Percentiles rank a stretch among this genome's conserved stretches.
These are phyloP conservation scores for Salix brachista DNA, from an alignment of 345 rosid species.

Conservation along the genomic window DNA sequence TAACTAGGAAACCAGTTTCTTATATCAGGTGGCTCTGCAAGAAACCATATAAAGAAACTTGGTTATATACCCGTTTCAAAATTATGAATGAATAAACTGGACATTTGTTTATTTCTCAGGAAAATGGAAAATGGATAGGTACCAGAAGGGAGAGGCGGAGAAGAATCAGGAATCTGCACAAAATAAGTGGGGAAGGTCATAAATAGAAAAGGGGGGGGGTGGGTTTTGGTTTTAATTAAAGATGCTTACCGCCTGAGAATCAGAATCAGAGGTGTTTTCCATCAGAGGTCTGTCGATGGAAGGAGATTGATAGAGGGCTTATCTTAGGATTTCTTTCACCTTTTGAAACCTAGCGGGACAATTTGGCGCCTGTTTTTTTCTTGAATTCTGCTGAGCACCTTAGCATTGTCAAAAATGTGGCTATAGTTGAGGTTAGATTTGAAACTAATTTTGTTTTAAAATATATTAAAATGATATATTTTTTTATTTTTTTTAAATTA, in stretches of 20 bases:
- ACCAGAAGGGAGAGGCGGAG: slow-evolving; percentile 28
- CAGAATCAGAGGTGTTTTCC: not conserved
- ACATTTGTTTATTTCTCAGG: not conserved
- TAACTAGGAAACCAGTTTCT: slow-evolving; percentile 64
- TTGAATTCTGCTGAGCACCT: too few species aligned
- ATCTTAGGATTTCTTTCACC: not conserved
- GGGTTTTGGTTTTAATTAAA: not conserved
- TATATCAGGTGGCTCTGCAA: slow-evolving; percentile 57
- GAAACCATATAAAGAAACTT: not conserved
- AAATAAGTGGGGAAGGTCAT: not conserved
- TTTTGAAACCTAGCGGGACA: too few species aligned
- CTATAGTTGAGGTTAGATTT: too few species aligned
- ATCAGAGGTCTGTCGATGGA: not conserved
- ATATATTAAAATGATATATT: too few species aligned
- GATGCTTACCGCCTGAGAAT: not conserved
- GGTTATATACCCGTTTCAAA: not conserved
- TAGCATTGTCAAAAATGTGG: too few species aligned
- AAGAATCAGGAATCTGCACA: slow-evolving; percentile 16
- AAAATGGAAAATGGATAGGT: not conserved
- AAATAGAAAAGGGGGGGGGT: not conserved
- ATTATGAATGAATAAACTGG: not conserved
- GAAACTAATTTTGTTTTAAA: too few species aligned
- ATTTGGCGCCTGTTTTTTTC: too few species aligned
- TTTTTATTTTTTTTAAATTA: too few species aligned
- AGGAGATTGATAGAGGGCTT: not conserved